A percentile compares a stretch with the other conserved stretches of the same genome.
Conservation (phyloP, 352 stramenopile species). For the Pythium brassicae region DNA sequence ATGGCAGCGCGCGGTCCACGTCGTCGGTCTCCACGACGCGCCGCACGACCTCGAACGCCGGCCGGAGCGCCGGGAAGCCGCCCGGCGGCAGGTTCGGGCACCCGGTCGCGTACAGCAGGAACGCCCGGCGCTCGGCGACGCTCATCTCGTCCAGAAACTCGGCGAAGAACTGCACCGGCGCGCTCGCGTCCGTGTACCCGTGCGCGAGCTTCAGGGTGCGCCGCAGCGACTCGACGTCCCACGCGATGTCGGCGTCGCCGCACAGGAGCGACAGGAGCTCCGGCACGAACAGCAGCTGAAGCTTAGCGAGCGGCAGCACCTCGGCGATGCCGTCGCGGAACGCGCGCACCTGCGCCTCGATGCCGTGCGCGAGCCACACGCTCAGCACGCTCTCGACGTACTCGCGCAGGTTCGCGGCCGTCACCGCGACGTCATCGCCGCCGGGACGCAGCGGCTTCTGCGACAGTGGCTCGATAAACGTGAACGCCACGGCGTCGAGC, state of each 20-base stretch:
- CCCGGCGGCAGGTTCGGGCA: constrained; percentile 78
- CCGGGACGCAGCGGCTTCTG: constrained; percentile 48
- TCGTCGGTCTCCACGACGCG: constrained; percentile 66
- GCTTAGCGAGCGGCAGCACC: constrained; percentile 63
- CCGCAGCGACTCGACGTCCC: constrained; percentile 55
- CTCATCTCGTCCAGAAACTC: constrained; percentile 69
- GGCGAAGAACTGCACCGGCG: constrained; percentile 65
- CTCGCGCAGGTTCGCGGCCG: constrained; percentile 37
- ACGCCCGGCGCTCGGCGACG: constrained; percentile 48
- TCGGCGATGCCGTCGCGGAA: constrained; percentile 78
- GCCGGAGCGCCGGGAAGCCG: constrained; percentile 61
- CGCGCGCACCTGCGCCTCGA: constrained; percentile 55
- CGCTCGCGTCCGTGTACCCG: constrained; percentile 76
- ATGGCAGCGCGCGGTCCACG: constrained; percentile 72
- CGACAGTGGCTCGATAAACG: constrained; percentile 77
- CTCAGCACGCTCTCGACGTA: constrained; percentile 60
- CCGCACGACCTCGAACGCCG: constrained; percentile 77
- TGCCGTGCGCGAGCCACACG: constrained; percentile 62
- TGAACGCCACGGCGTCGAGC: constrained; percentile 62
- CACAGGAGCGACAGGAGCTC: constrained; percentile 69
- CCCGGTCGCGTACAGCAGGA: constrained; percentile 78
- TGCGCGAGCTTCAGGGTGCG: constrained; percentile 78
- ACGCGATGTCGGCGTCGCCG: constrained; percentile 68
- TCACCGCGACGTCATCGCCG: constrained; percentile 45
- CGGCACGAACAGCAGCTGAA: constrained; percentile 62